Evolutionary conservation across 179 eudicot species (phyloP).

Genomic region (Pouteria campechiana): DNA sequence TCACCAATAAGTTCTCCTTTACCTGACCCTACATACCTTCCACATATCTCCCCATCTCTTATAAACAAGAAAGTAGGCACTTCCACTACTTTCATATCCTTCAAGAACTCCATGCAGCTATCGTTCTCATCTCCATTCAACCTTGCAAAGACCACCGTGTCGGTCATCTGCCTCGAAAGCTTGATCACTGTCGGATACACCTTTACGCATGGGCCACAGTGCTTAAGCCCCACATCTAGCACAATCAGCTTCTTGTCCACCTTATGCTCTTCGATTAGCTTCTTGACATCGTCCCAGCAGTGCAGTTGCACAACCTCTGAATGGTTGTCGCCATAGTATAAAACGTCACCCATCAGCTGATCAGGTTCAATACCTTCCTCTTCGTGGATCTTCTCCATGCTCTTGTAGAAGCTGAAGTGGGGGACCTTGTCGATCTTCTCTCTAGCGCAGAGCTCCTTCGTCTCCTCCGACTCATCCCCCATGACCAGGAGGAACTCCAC

Average conservation of each 20-base stretch:
- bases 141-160: conserved; percentile 68
- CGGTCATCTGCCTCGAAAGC: conserved; percentile 76
- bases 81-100: conserved; percentile 74
- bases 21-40: conserved; percentile 93
- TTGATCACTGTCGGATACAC: conserved; percentile 91
- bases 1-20: conserved; percentile 96
- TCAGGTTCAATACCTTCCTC: conserved; percentile 85
- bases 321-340: conserved; percentile 85
- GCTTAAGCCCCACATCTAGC: conserved; percentile 87
- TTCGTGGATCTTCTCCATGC: conserved; percentile 80
- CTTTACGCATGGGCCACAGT: conserved; percentile 98
- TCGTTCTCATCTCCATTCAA: conserved; percentile 98
- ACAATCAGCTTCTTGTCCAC: conserved; percentile 60
- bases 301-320: conserved; percentile 76
- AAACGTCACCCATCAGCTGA: conserved; percentile 62
- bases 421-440: conserved; percentile 67
- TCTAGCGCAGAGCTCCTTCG: conserved; percentile 36
- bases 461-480: conserved; percentile 74
- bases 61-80: conserved; percentile 95
- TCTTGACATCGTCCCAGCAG: conserved; percentile 63
- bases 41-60: conserved; percentile 71
- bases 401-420: conserved; percentile 78
- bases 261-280: conserved; percentile 41
- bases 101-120: conserved; percentile 82
- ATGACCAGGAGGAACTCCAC: conserved; percentile 76